Percentiles rank a stretch among this genome's conserved stretches.
These are phyloP conservation scores for Davidsoniella virescens DNA, from an alignment of 2,329 filamentous ascomycete genomes.

Conservation along the genomic window DNA sequence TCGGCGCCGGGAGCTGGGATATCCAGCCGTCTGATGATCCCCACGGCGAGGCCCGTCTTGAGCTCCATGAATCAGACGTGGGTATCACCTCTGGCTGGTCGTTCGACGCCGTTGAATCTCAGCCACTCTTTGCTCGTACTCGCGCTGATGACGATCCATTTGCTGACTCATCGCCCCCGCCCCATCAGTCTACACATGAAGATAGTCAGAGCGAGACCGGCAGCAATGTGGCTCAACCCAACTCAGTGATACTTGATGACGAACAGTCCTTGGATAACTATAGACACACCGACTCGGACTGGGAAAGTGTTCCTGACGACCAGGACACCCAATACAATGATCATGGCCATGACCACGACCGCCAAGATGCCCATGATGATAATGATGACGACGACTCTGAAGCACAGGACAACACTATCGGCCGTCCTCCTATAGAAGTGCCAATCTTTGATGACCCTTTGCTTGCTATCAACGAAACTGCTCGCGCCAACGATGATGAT, in stretches of 20 bases:
- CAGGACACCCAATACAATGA: background rate
- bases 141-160: conserved; percentile 9
- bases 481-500: background rate
- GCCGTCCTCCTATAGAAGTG: too few relatives aligned
- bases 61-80: background rate
- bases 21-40: background rate
- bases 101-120: conserved; percentile 9
- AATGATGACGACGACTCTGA: background rate
- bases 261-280: background rate
- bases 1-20: conserved; percentile 41
- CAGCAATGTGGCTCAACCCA: conserved; percentile 1
- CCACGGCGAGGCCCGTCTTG: background rate
- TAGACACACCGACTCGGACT: background rate
- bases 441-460: too few relatives aligned
- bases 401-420: background rate
- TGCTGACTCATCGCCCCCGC: conserved; percentile 9
- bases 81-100: conserved; percentile 2
- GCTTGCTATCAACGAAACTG: background rate
- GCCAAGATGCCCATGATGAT: conserved; percentile 4
- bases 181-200: conserved; percentile 2
- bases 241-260: background rate
- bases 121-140: conserved; percentile 11
- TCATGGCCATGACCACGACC: background rate
- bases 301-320: conserved; percentile 9
- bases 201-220: background rate